phyloP scores from a whole-genome alignment of 306 rosid species.

The Trifolium repens region DNA sequence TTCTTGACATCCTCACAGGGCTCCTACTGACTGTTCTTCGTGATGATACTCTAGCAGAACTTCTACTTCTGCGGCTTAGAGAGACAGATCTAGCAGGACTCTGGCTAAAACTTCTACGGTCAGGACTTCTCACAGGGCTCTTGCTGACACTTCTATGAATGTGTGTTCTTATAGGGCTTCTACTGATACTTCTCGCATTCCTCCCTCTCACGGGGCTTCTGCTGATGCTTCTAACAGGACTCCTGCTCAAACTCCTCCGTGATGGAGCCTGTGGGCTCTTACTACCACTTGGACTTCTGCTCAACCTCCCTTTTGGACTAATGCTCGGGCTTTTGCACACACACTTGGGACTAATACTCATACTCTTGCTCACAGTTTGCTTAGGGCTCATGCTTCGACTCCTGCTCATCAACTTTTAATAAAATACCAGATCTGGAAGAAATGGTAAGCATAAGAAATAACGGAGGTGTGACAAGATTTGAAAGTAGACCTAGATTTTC shows the following conservation, averaged over 20 bases:
- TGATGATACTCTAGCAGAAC: constrained; percentile 62
- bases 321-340: constrained; percentile 62
- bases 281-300: constrained; percentile 42
- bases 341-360: constrained; percentile 89
- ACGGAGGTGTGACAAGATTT: constrained; percentile 72
- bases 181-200: constrained; percentile 37
- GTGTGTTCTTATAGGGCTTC: constrained; percentile 36
- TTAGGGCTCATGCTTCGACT: constrained; percentile 92
- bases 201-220: constrained; percentile 41
- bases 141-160: constrained; percentile 52
- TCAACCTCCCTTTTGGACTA: constrained; percentile 54
- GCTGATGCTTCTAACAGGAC: constrained; percentile 60
- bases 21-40: constrained; percentile 66
- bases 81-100: constrained; percentile 62
- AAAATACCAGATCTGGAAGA: constrained; percentile 44
- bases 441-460: constrained; percentile 66
- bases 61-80: constrained; percentile 57
- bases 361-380: constrained; percentile 82
- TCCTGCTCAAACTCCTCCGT: constrained; percentile 64
- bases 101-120: constrained; percentile 53
- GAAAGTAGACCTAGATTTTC: constrained; percentile 92
- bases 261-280: constrained; percentile 62
- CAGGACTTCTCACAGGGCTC: constrained; percentile 48
- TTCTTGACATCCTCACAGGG: constrained; percentile 64
- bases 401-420: constrained; percentile 94